These are phyloP conservation scores for Solanum pennellii DNA, from an alignment of 257 asterid species.

Conservation along the genomic window DNA sequence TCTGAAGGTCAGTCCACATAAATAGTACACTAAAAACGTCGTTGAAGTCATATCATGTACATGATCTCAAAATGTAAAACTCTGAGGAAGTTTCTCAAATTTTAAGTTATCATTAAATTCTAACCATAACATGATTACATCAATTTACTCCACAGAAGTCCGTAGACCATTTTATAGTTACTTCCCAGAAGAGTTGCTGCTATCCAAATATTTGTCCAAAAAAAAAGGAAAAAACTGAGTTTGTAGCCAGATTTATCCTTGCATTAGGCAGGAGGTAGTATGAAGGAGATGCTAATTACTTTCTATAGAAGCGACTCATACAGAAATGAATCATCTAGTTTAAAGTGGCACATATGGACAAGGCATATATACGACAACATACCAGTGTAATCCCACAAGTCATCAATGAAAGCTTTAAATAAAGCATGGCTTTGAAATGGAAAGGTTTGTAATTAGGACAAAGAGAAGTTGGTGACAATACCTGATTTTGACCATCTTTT, in stretches of 20 bases:
- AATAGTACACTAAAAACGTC: background rate
- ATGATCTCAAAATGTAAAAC: background rate
- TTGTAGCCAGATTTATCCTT: background rate
- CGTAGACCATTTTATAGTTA: background rate
- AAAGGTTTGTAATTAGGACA: background rate
- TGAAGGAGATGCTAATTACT: background rate
- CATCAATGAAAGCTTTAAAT: background rate
- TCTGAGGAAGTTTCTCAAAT: background rate
- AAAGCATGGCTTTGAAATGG: background rate
- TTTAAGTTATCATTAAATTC: background rate
- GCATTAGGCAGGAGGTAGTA: background rate
- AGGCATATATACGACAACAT: background rate
- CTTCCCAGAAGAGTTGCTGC: background rate
- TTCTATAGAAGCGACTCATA: background rate
- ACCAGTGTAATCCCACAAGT: background rate
- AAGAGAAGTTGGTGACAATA: background rate
- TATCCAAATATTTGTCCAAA: background rate
- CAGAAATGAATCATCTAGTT: background rate
- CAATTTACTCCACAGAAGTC: background rate
- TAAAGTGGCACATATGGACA: background rate
- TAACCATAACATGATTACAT: background rate
- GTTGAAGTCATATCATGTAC: background rate
- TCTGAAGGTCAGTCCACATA: background rate
- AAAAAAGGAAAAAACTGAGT: background rate
- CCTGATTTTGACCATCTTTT: slow-evolving; percentile 47